These are phyloP conservation scores for Colletotrichum sp. DNA, from an alignment of 2,329 filamentous ascomycete species.

Conservation along the genomic window DNA sequence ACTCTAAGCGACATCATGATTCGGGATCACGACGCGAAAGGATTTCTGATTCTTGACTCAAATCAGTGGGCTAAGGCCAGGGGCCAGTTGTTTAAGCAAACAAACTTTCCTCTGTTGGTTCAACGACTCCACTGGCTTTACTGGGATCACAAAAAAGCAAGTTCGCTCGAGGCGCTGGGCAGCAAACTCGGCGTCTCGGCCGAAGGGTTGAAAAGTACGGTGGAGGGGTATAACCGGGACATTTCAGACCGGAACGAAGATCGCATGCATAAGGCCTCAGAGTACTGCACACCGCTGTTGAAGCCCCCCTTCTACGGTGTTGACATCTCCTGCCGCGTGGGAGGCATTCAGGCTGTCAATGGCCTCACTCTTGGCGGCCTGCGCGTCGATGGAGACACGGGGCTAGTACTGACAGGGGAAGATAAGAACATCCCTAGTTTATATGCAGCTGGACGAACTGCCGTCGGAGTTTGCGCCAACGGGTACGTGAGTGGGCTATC, in stretches of 20 bases:
- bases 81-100: conserved; percentile 3
- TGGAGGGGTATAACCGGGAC: neutral
- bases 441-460: neutral
- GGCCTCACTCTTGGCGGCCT: neutral
- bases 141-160: conserved; percentile 3
- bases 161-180: conserved; percentile 2
- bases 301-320: neutral
- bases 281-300: neutral
- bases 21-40: neutral
- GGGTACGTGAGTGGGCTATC: neutral
- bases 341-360: neutral
- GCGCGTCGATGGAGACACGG: neutral
- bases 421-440: neutral
- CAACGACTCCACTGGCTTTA: neutral
- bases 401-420: neutral
- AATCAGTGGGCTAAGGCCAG: conserved; percentile 8
- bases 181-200: neutral
- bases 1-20: conserved; percentile 12
- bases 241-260: neutral
- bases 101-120: neutral
- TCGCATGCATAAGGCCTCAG: neutral
- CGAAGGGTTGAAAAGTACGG: neutral
- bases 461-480: neutral
- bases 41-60: conserved; percentile 18
- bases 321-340: neutral